Conservation (phyloP, 176 grass and related monocot species). For the Tuctoria greenei region DNA sequence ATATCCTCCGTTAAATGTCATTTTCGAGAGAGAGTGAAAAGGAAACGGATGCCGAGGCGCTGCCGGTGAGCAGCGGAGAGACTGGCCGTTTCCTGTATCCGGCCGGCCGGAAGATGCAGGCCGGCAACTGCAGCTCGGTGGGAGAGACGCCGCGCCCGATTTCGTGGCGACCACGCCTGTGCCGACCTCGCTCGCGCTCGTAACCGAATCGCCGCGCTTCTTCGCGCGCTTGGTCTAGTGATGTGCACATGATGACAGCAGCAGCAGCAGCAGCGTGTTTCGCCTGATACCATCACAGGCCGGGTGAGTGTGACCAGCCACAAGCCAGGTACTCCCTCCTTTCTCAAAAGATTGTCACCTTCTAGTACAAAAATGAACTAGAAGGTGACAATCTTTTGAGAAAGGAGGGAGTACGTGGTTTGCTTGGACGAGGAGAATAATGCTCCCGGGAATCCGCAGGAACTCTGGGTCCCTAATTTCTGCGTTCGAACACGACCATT, state of each 20-base stretch:
- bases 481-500: background rate
- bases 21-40: background rate
- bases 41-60: background rate
- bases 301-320: background rate
- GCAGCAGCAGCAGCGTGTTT: too few relatives aligned
- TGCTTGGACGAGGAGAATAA: background rate
- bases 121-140: background rate
- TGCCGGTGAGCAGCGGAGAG: background rate
- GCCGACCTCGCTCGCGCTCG: background rate
- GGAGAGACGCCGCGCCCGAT: background rate
- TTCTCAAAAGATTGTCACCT: too few relatives aligned
- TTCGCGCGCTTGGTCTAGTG: background rate
- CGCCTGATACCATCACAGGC: background rate
- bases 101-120: background rate
- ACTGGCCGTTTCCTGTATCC: background rate
- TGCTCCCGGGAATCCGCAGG: background rate
- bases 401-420: too few relatives aligned
- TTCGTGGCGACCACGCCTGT: background rate
- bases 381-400: too few relatives aligned
- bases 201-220: constrained; percentile 14
- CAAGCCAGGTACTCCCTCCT: too few relatives aligned
- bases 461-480: background rate
- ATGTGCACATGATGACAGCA: background rate
- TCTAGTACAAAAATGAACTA: too few relatives aligned
- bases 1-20: background rate